phyloP scores from a whole-genome alignment of 768 basidiomycete genomes.

The Agaricus subrufescens region DNA sequence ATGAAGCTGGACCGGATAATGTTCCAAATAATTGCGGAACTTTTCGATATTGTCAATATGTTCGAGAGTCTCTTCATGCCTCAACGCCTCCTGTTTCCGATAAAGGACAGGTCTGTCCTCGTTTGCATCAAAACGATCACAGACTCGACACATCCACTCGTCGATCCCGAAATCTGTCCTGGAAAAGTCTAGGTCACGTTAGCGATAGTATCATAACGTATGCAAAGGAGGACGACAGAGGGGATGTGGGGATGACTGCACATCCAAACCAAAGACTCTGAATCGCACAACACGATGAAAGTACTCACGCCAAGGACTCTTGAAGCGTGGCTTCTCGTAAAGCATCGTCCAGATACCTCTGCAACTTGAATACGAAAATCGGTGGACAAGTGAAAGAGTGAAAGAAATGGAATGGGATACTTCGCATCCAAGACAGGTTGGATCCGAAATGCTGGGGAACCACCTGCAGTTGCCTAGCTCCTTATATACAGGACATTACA shows the following conservation, averaged over 20 bases:
- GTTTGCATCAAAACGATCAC: conserved; percentile 1
- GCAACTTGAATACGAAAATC: neutral
- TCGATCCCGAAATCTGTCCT: conserved; percentile 1
- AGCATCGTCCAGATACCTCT: neutral
- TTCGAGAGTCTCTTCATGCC: neutral
- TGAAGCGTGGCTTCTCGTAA: neutral
- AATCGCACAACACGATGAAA: neutral
- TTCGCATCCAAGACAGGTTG: neutral
- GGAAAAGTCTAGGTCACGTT: neutral
- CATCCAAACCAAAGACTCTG: too few species aligned
- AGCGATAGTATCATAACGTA: neutral
- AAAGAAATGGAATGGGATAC: too few species aligned
- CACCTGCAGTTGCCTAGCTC: neutral
- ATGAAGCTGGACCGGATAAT: neutral
- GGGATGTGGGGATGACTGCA: neutral
- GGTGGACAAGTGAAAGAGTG: too few species aligned
- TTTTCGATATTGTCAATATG: neutral
- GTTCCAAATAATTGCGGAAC: neutral
- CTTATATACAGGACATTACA: neutral
- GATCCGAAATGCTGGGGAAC: neutral
- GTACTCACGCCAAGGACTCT: conserved; percentile 1
- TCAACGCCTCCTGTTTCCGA: neutral
- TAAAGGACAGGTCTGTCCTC: neutral
- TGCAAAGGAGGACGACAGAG: neutral
- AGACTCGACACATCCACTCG: conserved; percentile 9